phyloP scores from a whole-genome alignment of 306 rosid species.

The Prinsepia uniflora region DNA sequence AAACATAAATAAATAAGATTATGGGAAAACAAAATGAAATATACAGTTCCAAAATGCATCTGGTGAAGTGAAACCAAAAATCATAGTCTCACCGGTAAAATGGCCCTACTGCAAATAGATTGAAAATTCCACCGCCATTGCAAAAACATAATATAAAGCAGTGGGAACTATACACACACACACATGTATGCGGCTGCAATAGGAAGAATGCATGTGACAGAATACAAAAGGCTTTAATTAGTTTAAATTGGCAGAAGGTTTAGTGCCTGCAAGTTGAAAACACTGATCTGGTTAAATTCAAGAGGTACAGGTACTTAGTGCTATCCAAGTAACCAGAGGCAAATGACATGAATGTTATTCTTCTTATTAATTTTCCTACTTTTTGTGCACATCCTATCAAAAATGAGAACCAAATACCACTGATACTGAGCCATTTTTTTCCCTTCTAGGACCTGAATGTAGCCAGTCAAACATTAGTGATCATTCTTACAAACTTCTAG shows the following conservation, averaged over 20 bases:
- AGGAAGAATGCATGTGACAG: neutral
- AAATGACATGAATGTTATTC: neutral
- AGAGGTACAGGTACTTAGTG: neutral
- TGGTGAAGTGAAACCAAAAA: neutral
- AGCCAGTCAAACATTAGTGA: neutral
- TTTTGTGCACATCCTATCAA: neutral
- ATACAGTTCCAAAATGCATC: slow-evolving; percentile 12
- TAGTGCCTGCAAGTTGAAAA: neutral
- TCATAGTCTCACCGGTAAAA: neutral
- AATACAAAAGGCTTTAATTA: neutral
- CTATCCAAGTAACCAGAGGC: neutral
- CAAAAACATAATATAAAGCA: neutral
- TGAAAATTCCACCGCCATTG: neutral
- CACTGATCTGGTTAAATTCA: neutral
- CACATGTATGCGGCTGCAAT: neutral
- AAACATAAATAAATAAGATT: slow-evolving; percentile 8
- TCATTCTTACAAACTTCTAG: neutral
- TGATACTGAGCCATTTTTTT: neutral
- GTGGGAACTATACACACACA: too few species aligned
- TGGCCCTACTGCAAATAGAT: neutral
- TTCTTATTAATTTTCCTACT: neutral
- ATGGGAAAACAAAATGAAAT: slow-evolving; percentile 15
- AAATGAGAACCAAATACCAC: neutral
- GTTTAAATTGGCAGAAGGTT: neutral
- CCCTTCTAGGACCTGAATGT: neutral